Conservation (phyloP, 352 stramenopile genomes). For the Peronospora belbahrii region DNA sequence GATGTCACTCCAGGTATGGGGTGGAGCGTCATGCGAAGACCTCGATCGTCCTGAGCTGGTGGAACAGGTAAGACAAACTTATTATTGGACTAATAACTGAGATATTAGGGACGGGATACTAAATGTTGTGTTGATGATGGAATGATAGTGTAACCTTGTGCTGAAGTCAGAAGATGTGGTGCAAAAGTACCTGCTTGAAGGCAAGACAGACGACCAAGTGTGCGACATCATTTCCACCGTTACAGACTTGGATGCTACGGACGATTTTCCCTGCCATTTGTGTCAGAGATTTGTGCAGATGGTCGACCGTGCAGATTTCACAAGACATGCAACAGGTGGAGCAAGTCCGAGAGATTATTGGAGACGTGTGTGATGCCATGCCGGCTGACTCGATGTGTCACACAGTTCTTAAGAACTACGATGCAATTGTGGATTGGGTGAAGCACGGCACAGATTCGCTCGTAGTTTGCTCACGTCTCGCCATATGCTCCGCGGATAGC, state of each 20-base stretch:
- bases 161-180: constrained; percentile 37
- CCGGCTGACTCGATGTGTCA: constrained; percentile 68
- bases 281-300: constrained; percentile 74
- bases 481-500: constrained; percentile 48
- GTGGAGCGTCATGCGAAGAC: constrained; percentile 45
- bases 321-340: constrained; percentile 56
- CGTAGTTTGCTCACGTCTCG: constrained; percentile 46
- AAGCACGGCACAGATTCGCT: constrained; percentile 57
- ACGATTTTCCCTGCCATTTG: constrained; percentile 55
- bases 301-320: constrained; percentile 43
- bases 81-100: too few species aligned
- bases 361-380: constrained; percentile 67
- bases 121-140: neutral
- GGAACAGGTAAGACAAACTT: constrained; percentile 25
- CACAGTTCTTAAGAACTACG: constrained; percentile 62
- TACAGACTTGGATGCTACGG: constrained; percentile 18
- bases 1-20: constrained; percentile 35
- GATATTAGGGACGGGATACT: constrained; percentile 4
- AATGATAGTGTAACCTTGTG: constrained; percentile 32
- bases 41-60: constrained; percentile 24
- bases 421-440: constrained; percentile 73
- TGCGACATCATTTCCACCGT: constrained; percentile 32
- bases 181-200: constrained; percentile 30
- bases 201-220: constrained; percentile 39
- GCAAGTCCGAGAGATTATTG: constrained; percentile 62